Evolutionary conservation across 2,329 filamentous ascomycete species (phyloP).

Genomic region (Claviceps sp.): DNA sequence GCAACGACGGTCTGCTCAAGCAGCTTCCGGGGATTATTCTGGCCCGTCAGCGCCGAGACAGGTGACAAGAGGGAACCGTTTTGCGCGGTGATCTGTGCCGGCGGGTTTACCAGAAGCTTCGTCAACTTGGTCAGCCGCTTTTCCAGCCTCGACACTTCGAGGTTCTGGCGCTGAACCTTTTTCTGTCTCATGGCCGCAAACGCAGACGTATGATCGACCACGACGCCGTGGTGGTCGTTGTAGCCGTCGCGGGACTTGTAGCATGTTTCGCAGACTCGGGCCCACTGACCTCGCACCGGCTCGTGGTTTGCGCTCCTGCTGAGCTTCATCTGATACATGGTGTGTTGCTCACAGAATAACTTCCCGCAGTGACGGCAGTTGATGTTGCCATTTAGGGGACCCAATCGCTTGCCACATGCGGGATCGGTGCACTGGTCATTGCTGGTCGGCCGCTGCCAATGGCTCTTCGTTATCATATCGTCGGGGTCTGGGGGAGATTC

Average conservation of each 20-base stretch:
- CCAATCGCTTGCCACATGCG: constrained; percentile 66
- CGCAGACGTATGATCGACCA: constrained; percentile 55
- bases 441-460: constrained; percentile 71
- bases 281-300: constrained; percentile 82
- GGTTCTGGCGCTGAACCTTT: constrained; percentile 67
- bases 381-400: constrained; percentile 66
- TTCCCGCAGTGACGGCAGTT: constrained; percentile 90
- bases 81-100: constrained; percentile 44
- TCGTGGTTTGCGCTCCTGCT: constrained; percentile 82
- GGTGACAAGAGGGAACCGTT: constrained; percentile 44
- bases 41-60: constrained; percentile 47
- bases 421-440: constrained; percentile 81
- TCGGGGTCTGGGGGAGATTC: constrained; percentile 58
- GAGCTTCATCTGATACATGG: constrained; percentile 99
- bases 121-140: constrained; percentile 87
- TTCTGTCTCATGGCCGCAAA: constrained; percentile 63
- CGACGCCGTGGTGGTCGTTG: constrained; percentile 68
- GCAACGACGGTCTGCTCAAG: constrained; percentile 86
- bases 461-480: constrained; percentile 71
- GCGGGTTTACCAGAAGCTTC: constrained; percentile 62
- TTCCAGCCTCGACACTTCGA: constrained; percentile 82
- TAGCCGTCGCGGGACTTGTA: constrained; percentile 95
- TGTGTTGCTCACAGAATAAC: constrained; percentile 93
- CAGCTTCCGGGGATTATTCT: constrained; percentile 62
- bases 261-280: constrained; percentile 94